Base-by-base conservation (phyloP, 441 rosid genomes). In the Populus tomentosa region DNA sequence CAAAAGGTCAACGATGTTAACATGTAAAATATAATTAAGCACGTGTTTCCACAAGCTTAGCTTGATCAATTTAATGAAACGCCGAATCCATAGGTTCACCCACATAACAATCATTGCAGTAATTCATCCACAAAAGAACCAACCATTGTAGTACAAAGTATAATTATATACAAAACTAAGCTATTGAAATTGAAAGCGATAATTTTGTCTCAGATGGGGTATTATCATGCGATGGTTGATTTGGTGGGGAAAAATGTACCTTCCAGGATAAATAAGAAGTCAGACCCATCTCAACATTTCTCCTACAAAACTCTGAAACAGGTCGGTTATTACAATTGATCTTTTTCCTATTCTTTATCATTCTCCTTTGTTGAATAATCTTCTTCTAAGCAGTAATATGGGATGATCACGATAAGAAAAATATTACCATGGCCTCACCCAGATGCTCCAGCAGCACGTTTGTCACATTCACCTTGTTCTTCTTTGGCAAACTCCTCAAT, bases 401-500 rank as follows among this genome's bases (percentile, higher is more conserved):
- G 26, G 26, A 75, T 30, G 53, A 53, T 7, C 61, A 20, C 11
- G 62, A 20, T 63, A 72, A 53, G 46, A 23, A 6, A 65, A 7
- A 30, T 21, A n/a, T 23, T 5, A 9, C 20, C 13, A 3, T 4
- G 11, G 20, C 40, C 26, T 62, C 85, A 94, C 68, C 95, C 91
- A 32, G 98, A 89, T 35, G 97, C 94, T 69, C 90, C 99, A 10
- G 95, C 94, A 35, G 94, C 89, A 28, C 89, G 92, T 80, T 84
- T 92, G 10, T 85, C 87, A 28, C 63, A 81, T 75, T 92, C 99
- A 10, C 97, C 97, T 78, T 83, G 94, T 81, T 90, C 99, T 87
- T 92, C 99, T 86, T 89, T 97, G 14, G 90, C 89, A 73, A 93
- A 95, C 81, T 97, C 99, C 83, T 97, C 99, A 24, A 97, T 89